Evolutionary conservation across 2,329 filamentous ascomycete genomes (phyloP).

Genomic region (Xylaria sp.): DNA sequence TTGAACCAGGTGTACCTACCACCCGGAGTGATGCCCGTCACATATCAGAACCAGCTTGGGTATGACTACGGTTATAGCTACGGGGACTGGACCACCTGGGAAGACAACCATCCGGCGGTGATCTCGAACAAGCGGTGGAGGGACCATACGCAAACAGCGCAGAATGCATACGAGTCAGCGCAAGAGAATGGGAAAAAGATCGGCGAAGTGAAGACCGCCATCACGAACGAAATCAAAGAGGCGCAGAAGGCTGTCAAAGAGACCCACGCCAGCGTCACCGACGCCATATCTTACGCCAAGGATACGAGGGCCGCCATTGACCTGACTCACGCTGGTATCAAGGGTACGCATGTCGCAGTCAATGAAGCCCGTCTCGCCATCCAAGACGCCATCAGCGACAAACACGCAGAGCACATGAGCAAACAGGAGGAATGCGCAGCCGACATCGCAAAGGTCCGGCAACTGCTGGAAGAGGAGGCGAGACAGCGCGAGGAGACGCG

Average conservation of each 20-base stretch:
- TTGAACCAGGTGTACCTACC: constrained; percentile 11
- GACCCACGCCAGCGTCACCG: constrained; percentile 33
- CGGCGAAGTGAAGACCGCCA: constrained; percentile 19
- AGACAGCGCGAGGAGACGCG: constrained; percentile 41
- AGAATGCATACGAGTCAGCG: constrained; percentile 30
- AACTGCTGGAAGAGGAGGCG: constrained; percentile 42
- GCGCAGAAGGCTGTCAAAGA: constrained; percentile 37
- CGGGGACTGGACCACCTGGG: constrained; percentile 28
- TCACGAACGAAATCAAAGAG: constrained; percentile 36
- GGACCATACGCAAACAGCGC: constrained; percentile 37
- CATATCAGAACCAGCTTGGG: constrained; percentile 13
- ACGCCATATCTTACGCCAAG: constrained; percentile 30
- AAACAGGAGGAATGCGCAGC: constrained; percentile 42
- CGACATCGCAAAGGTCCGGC: constrained; percentile 39
- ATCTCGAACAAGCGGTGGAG: constrained; percentile 40
- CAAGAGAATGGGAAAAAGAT: constrained; percentile 39
- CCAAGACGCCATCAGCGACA: constrained; percentile 38
- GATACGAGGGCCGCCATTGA: constrained; percentile 37
- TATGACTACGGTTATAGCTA: constrained; percentile 18
- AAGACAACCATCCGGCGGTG: constrained; percentile 37
- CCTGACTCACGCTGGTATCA: constrained; percentile 8
- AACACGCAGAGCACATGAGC: constrained; percentile 35
- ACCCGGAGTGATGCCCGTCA: background rate
- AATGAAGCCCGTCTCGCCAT: constrained; percentile 37
- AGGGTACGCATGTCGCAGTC: constrained; percentile 35